These are phyloP conservation scores for Coccomyxa sp. DNA, from an alignment of 139 green algal species.

Conservation along the genomic window DNA sequence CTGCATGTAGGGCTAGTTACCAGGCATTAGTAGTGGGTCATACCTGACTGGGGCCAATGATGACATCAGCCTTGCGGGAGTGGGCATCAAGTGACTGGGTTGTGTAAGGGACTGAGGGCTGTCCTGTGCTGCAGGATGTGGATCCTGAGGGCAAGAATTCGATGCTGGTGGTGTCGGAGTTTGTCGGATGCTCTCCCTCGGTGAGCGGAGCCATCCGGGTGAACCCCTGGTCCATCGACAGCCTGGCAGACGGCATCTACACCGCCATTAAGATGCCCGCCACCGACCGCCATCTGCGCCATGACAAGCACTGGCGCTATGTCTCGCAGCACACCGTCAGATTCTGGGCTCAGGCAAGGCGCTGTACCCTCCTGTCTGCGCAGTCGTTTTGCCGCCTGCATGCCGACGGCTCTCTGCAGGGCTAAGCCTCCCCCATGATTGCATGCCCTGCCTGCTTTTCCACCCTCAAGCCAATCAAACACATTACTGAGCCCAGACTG, in stretches of 20 bases:
- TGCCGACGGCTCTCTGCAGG: too few species aligned
- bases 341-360: constrained; percentile 89
- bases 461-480: too few species aligned
- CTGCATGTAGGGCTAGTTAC: too few species aligned
- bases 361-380: too few species aligned
- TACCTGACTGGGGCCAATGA: too few species aligned
- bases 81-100: background rate
- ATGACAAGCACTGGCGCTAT: constrained; percentile 98
- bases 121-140: constrained; percentile 14
- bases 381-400: too few species aligned
- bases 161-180: constrained; percentile 94
- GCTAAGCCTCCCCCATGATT: too few species aligned
- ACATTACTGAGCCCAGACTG: background rate
- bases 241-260: constrained; percentile 87
- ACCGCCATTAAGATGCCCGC: constrained; percentile 58
- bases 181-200: constrained; percentile 95
- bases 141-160: constrained; percentile 17
- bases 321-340: constrained; percentile 88
- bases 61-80: too few species aligned
- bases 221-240: constrained; percentile 96
- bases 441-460: too few species aligned
- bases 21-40: too few species aligned
- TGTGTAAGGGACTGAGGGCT: background rate
- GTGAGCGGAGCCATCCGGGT: constrained; percentile 92
- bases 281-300: constrained; percentile 72